Base-by-base conservation (phyloP, 2,329 filamentous ascomycete genomes). In the Ambrosiella beaveri region DNA sequence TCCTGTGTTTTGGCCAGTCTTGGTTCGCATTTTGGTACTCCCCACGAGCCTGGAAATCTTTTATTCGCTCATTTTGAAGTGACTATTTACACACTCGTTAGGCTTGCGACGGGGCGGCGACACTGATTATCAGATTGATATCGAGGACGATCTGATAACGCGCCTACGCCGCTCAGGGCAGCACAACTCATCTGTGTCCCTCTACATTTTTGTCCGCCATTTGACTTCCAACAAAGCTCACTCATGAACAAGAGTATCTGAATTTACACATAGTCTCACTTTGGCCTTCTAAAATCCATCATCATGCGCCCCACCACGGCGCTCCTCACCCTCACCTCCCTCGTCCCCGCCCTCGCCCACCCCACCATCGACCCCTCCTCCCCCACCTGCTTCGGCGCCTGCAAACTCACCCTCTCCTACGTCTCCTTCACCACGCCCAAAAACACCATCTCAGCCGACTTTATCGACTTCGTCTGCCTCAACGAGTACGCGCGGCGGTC, bases 311-410 rank as follows among this genome's bases (percentile, higher is more conserved):
- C n/a, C 15, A 35, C 27, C 41, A 13, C n/a, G 12, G 27, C 36
- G 49, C 19, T 52, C 56, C 17, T 39, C 50, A 53, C 15, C 37
- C 13, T 39, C 50, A 38, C 15, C 51, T 9, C 17, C 12, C 51
- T 54, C 36, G 37, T 15, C 37, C 45, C 36, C 49, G 38, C 45
- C 49, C 17, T 51, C 17, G 41, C 47, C 36, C 17, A 47, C 15
- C 47, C 56, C 39, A 27, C 56, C 27, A n/a, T 54, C 9, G 52
- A 59, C 5, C 52, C 11, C 7, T 2, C 9, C 8, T 47, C 44
- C n/a, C 19, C 44, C 9, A 38, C 38, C 38, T 59, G 57, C 38
- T 59, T 55, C 36, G 38, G 41, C 19, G 57, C 52, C n/a, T 59
- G 57, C 27, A 38, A 39, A 44, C n/a, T 56, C 36, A 44, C 57